phyloP scores from a whole-genome alignment of 768 basidiomycete genomes.

The Rhizopogon vinicolor region DNA sequence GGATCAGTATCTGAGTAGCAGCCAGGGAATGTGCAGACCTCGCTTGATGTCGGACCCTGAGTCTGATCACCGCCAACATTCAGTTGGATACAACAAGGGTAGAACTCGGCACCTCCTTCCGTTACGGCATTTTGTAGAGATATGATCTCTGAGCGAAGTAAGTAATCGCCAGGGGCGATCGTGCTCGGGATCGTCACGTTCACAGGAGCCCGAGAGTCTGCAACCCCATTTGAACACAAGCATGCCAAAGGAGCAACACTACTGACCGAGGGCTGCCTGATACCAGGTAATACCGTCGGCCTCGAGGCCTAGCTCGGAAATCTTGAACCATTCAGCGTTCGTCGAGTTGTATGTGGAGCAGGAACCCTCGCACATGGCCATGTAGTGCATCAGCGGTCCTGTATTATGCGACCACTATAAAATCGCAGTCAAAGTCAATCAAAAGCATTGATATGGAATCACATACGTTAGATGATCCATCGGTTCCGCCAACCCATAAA shows the following conservation, averaged over 20 bases:
- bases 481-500: conserved; percentile 46
- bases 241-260: not conserved
- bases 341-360: conserved; percentile 45
- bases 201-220: conserved; percentile 34
- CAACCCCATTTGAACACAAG: not conserved
- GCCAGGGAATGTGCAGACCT: conserved; percentile 61
- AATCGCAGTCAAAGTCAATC: not conserved
- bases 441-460: not conserved
- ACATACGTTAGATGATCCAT: conserved; percentile 29
- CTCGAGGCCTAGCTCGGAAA: conserved; percentile 45
- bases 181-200: conserved; percentile 42
- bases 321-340: conserved; percentile 71
- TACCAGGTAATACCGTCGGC: conserved; percentile 37
- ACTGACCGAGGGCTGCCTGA: conserved; percentile 46
- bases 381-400: conserved; percentile 71
- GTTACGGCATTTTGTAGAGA: conserved; percentile 61
- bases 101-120: conserved; percentile 48
- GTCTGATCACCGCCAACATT: conserved; percentile 22
- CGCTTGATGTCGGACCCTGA: conserved; percentile 14
- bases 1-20: conserved; percentile 66
- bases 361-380: no score
- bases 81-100: conserved; percentile 25
- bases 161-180: conserved; percentile 63
- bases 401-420: conserved; percentile 49
- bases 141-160: conserved; percentile 77